These are phyloP conservation scores for Fraxinus sp. DNA, from an alignment of 305 asterid genomes.

Conservation along the genomic window DNA sequence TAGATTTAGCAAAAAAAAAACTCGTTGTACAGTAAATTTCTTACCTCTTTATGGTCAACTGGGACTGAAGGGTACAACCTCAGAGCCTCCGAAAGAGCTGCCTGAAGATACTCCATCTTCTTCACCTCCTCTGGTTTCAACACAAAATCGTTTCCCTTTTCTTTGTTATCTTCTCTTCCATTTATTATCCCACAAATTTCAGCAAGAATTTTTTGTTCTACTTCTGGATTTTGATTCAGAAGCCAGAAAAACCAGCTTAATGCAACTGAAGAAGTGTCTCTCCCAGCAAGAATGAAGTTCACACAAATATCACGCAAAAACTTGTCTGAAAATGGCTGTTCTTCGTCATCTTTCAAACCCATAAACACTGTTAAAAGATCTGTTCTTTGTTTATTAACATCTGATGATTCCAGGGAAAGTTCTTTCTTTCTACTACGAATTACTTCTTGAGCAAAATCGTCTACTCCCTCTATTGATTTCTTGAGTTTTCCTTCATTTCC, in stretches of 20 bases:
- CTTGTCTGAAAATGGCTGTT: slow-evolving; percentile 51
- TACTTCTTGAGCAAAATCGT: slow-evolving; percentile 69
- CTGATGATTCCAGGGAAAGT: slow-evolving; percentile 31
- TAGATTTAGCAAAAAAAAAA: not conserved
- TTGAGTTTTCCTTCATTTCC: slow-evolving; percentile 62
- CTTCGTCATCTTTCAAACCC: slow-evolving; percentile 65
- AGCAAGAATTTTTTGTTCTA: slow-evolving; percentile 63
- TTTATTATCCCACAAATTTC: slow-evolving; percentile 58
- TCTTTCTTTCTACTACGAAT: slow-evolving; percentile 71
- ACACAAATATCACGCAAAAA: slow-evolving; percentile 83
- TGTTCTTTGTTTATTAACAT: slow-evolving; percentile 34
- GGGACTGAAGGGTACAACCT: slow-evolving; percentile 95
- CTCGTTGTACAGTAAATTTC: not conserved
- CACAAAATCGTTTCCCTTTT: slow-evolving; percentile 28
- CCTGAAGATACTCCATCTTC: slow-evolving; percentile 93
- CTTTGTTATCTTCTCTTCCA: slow-evolving; percentile 35
- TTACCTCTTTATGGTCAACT: slow-evolving; percentile 91
- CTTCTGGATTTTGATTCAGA: slow-evolving; percentile 50
- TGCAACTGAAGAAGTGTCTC: slow-evolving; percentile 97
- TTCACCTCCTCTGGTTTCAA: slow-evolving; percentile 81
- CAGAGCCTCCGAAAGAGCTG: slow-evolving; percentile 86
- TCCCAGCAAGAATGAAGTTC: slow-evolving; percentile 85
- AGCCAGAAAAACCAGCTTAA: slow-evolving; percentile 97
- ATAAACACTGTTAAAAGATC: slow-evolving; percentile 79
- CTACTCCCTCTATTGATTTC: slow-evolving; percentile 56